Evolutionary conservation across 805 yeast species (phyloP), one percentile per base, ranked within the genome.

Genomic region (Yarrowia sp.): DNA sequence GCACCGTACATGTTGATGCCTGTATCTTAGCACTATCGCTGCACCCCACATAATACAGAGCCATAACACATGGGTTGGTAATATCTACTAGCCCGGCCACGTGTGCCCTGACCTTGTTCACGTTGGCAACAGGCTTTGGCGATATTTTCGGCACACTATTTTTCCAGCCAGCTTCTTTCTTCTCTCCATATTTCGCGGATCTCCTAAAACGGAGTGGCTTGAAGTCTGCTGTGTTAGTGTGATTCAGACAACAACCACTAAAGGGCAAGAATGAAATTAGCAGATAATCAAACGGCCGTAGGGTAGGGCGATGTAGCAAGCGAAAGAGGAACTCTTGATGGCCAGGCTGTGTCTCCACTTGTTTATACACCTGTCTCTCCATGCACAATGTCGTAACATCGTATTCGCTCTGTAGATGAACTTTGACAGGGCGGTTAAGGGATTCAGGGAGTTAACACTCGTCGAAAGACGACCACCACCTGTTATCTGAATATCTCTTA

Each of bases 201-300:
- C 63, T 56, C 63, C 63, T n/a, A 56, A 56, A 56, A 56, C 42
- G 63, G 63, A 56, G 63, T 56, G 63, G 63, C 63, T 56, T 56
- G 63, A 56, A 53, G 59, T 40, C 35, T 16, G 59, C 42, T 38
- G 42, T 19, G 56, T 50, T 36, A 52, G 42, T 35, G 16, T 32
- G 35, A 38, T 12, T 5, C 12, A 26, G 8, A 9, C 9, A 22
- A 40, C 46, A 22, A 38, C 38, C 22, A 41, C 40, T 19, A 9
- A n/a, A 22, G 32, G 38, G 9, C 16, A 8, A 3, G 32, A 22
- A 19, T 14, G 46, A 55, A 52, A 52, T 52, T 52, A 38, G 42
- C 16, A 22, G 43, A 19, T 19, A 52, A 52, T 52, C 58, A 52
- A 52, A 38, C 58, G 36, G 32, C 10, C 19, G 32, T 38, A 11